Percentiles rank a stretch among this genome's conserved stretches.
Evolutionary conservation across 2,329 filamentous ascomycete genomes (phyloP).

Genomic region (Ophiostoma ips): DNA sequence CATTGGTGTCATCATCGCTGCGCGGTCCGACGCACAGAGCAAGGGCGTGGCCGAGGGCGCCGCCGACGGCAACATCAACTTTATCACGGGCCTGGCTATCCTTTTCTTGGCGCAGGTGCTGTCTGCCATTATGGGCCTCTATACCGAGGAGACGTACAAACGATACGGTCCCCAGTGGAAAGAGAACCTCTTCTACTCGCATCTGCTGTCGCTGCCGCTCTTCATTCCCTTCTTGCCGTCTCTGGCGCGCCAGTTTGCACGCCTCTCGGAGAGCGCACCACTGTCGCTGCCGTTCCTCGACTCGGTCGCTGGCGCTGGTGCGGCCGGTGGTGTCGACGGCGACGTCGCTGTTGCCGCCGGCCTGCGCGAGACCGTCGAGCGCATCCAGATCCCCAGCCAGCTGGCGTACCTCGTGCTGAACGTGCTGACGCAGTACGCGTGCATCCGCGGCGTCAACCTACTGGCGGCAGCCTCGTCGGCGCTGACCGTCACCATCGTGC

Average conservation of each 20-base stretch:
- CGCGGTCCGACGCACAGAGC: constrained; percentile 74
- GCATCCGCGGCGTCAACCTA: constrained; percentile 93
- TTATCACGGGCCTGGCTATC: constrained; percentile 60
- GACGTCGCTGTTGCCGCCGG: constrained; percentile 21
- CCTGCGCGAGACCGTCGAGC: constrained; percentile 25
- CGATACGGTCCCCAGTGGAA: constrained; percentile 82
- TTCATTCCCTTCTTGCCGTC: constrained; percentile 59
- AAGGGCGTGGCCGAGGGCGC: constrained; percentile 45
- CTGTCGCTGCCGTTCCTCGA: constrained; percentile 30
- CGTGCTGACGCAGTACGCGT: constrained; percentile 82
- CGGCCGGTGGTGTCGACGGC: background rate
- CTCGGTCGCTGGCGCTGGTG: background rate
- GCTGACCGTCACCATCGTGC: constrained; percentile 86
- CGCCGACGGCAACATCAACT: constrained; percentile 25
- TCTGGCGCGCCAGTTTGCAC: constrained; percentile 48
- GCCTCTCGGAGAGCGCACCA: constrained; percentile 49
- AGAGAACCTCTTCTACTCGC: constrained; percentile 92
- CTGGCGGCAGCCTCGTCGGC: constrained; percentile 79
- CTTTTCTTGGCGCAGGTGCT: constrained; percentile 80
- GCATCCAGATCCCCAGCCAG: constrained; percentile 47
- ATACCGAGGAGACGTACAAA: constrained; percentile 81
- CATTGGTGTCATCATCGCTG: constrained; percentile 71
- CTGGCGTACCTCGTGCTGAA: constrained; percentile 59
- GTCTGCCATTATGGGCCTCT: constrained; percentile 88
- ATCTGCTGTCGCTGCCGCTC: constrained; percentile 56